Evolutionary conservation across 2,329 filamentous ascomycete species (phyloP).

Genomic region (Ceratocystis colombiana): DNA sequence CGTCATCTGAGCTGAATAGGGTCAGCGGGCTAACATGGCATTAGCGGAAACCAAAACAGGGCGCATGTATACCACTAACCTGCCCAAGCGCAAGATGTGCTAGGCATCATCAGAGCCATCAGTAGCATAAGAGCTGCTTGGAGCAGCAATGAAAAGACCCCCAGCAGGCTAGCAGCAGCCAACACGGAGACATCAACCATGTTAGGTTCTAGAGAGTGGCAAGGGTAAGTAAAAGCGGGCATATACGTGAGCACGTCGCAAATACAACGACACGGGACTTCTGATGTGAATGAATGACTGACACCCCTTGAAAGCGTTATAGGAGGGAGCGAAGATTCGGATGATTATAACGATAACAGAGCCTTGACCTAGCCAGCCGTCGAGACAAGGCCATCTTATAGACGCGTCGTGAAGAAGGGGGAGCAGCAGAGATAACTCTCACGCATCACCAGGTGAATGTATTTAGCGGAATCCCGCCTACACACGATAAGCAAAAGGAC

Average conservation of each 20-base stretch:
- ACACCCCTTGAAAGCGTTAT: background rate
- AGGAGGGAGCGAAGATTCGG: background rate
- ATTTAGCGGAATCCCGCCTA: too few relatives aligned
- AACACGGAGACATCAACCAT: background rate
- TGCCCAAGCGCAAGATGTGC: background rate
- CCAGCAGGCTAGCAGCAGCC: background rate
- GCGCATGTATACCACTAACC: background rate
- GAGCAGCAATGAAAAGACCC: too few relatives aligned
- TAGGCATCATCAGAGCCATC: background rate
- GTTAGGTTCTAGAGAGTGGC: background rate
- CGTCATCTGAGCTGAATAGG: background rate
- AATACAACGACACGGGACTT: background rate
- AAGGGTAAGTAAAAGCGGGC: background rate
- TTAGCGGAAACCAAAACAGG: background rate
- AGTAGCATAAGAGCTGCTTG: background rate
- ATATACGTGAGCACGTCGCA: background rate
- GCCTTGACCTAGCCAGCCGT: too few relatives aligned
- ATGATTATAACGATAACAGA: background rate
- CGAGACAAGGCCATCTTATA: background rate
- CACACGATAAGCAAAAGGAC: too few relatives aligned
- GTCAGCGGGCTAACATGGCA: too few relatives aligned
- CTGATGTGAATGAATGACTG: background rate
- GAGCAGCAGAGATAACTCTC: too few relatives aligned
- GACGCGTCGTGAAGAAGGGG: too few relatives aligned
- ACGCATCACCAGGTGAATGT: too few relatives aligned